A percentile compares a stretch with the other conserved stretches of the same genome.
Conservation (phyloP, 1,284 basidiomycete species). For the Pseudozyma sp. region DNA sequence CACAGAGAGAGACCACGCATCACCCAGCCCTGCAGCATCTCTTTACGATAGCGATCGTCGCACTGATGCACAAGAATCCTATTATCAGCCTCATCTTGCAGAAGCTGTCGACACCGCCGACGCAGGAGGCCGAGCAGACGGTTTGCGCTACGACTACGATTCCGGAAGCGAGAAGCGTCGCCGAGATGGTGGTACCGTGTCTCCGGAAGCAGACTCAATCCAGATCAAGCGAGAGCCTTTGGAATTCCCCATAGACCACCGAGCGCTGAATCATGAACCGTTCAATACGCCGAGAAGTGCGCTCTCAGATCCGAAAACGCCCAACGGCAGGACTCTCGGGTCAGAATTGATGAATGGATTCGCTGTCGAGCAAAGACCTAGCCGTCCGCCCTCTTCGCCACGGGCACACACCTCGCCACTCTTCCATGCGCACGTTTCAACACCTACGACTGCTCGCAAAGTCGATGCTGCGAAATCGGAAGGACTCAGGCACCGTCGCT, state of each 20-base stretch:
- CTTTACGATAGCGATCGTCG: constrained; percentile 5
- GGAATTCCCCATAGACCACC: background rate
- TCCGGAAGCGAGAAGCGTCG: constrained; percentile 5
- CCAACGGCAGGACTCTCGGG: constrained; percentile 1
- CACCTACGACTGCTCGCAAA: background rate
- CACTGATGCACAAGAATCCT: constrained; percentile 17
- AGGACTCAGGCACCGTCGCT: constrained; percentile 4
- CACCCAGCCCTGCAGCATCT: constrained; percentile 28
- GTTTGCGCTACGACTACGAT: constrained; percentile 21
- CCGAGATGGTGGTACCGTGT: background rate
- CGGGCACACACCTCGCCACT: constrained; percentile 10
- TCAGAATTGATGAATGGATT: constrained; percentile 1
- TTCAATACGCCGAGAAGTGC: constrained; percentile 11
- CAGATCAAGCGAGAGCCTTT: constrained; percentile 10
- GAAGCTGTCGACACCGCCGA: constrained; percentile 32
- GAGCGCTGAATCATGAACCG: background rate
- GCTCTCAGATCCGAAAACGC: background rate
- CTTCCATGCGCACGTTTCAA: background rate
- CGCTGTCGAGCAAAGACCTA: background rate
- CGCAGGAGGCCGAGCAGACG: constrained; percentile 19
- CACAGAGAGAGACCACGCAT: constrained; percentile 18
- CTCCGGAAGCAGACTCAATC: background rate
- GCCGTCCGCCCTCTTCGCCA: constrained; percentile 16
- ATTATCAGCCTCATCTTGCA: constrained; percentile 26
- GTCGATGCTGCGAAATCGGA: background rate